Percentiles rank a stretch among this genome's conserved stretches.
phyloP scores from a whole-genome alignment of 139 green algal genomes.

The Chlamydomonas sp. region DNA sequence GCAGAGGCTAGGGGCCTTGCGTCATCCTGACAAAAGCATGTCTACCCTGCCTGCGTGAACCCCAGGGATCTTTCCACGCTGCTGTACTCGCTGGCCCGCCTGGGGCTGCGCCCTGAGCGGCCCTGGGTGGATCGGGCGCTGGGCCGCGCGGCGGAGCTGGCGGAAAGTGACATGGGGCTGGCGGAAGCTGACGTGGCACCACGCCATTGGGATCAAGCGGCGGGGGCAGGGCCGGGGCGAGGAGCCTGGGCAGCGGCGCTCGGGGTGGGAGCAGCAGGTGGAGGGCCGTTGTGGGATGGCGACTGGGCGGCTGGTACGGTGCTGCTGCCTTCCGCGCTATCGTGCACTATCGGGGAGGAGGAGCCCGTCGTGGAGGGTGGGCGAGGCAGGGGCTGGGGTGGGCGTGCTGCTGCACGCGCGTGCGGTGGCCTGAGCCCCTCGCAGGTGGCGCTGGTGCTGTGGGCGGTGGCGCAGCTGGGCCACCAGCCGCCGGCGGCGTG shows the following conservation, averaged over 20 bases:
- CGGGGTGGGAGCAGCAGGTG: no score
- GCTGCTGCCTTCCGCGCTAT: no score
- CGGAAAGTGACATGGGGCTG: background rate
- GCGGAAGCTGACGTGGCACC: background rate
- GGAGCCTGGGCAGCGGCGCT: no score
- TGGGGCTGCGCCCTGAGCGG: background rate
- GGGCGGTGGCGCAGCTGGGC: slow-evolving; percentile 20
- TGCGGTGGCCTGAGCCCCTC: background rate
- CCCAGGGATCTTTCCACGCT: slow-evolving; percentile 26
- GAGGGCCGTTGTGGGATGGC: no score
- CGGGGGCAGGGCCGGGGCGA: no score
- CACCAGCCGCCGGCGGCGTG: slow-evolving; percentile 6
- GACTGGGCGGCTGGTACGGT: no score
- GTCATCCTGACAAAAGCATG: no score
- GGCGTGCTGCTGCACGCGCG: background rate
- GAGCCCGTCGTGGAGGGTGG: no score
- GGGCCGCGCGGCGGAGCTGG: background rate
- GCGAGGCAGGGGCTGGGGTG: no score
- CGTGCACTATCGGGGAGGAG: no score
- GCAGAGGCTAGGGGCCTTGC: no score
- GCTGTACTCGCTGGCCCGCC: slow-evolving; percentile 7
- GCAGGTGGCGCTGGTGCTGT: slow-evolving; percentile 11
- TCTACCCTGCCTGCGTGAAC: background rate
- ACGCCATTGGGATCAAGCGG: no score
- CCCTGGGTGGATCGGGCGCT: slow-evolving; percentile 22